Evolutionary conservation across 805 yeast genomes (phyloP).

Genomic region (Teunomyces tritomae): DNA sequence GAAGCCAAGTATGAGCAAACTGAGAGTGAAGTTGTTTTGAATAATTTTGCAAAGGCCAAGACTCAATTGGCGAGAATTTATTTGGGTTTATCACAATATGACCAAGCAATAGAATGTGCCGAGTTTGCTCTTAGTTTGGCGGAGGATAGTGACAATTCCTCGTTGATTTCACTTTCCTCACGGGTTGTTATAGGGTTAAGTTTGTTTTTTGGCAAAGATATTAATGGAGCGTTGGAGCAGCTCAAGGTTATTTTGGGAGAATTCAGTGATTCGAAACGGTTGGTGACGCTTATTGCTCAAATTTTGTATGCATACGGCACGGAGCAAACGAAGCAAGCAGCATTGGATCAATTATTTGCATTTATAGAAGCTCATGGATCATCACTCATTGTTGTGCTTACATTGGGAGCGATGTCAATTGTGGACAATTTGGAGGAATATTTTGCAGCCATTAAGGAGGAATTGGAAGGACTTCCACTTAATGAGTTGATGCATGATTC

Average conservation of each 20-base stretch:
- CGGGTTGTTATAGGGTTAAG: constrained; percentile 72
- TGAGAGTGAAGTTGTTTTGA: constrained; percentile 48
- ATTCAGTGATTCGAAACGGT: constrained; percentile 57
- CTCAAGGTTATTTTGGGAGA: constrained; percentile 57
- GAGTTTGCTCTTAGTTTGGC: constrained; percentile 51
- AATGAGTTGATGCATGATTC: constrained; percentile 49
- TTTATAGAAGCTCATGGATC: constrained; percentile 64
- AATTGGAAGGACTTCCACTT: constrained; percentile 53
- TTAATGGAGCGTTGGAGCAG: constrained; percentile 64
- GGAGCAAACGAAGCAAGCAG: constrained; percentile 77
- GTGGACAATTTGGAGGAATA: constrained; percentile 58
- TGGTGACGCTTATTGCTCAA: constrained; percentile 75
- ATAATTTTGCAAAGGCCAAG: constrained; percentile 56
- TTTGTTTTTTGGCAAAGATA: constrained; percentile 58
- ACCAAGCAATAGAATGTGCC: constrained; percentile 59
- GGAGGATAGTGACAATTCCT: constrained; percentile 34
- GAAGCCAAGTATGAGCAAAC: constrained; percentile 56
- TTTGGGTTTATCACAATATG: constrained; percentile 58
- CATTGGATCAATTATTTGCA: constrained; percentile 75
- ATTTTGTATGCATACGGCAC: constrained; percentile 74
- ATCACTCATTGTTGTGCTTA: constrained; percentile 62
- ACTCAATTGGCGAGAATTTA: constrained; percentile 70
- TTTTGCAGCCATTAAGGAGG: constrained; percentile 64
- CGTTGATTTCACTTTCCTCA: constrained; percentile 47
- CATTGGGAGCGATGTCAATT: constrained; percentile 77